Conservation (phyloP, 441 rosid species). For the Corymbia calophylla region DNA sequence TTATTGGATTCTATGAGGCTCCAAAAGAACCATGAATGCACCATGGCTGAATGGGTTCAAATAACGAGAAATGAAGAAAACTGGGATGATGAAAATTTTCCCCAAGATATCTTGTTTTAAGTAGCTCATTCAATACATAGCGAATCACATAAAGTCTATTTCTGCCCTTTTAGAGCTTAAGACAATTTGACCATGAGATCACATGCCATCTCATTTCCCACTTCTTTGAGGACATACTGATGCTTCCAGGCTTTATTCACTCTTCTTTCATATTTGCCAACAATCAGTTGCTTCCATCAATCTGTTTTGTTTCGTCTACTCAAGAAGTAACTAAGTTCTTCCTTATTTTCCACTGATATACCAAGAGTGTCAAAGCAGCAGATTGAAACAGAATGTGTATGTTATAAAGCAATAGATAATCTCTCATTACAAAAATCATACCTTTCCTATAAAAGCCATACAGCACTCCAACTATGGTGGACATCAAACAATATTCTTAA, state of each 20-base stretch:
- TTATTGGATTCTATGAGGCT: neutral
- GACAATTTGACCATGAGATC: neutral
- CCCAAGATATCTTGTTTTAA: neutral
- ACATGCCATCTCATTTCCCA: neutral
- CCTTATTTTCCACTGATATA: neutral
- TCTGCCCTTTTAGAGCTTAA: neutral
- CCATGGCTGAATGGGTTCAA: neutral
- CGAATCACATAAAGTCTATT: neutral
- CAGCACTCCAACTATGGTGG: neutral
- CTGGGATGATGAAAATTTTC: neutral
- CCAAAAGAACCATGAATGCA: neutral
- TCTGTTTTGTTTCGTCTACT: neutral
- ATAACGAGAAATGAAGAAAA: neutral
- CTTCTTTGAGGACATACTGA: neutral
- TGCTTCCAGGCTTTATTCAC: neutral
- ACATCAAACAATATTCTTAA: neutral
- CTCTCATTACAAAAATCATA: neutral
- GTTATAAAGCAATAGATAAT: neutral
- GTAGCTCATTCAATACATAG: neutral
- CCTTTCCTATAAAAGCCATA: neutral
- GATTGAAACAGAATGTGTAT: neutral
- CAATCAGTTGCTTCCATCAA: neutral
- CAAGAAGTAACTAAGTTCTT: neutral
- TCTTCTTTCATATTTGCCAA: neutral
- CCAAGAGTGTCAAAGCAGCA: neutral